Evolutionary conservation across 331 rosid species (phyloP).

Genomic region (Prunus yedoensis): DNA sequence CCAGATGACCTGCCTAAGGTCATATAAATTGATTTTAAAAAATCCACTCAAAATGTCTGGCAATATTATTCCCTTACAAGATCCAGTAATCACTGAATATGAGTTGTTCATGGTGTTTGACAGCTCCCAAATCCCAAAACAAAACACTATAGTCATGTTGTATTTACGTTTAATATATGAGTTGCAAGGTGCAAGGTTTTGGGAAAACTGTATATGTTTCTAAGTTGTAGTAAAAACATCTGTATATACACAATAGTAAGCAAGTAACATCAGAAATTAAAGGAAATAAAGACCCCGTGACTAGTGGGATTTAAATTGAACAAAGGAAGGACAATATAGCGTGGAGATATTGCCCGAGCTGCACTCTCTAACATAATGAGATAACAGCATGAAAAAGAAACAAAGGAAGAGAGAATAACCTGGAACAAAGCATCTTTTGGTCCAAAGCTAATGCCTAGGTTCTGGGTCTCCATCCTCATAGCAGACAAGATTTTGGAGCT

Average conservation of each 20-base stretch:
- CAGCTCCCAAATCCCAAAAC: background rate
- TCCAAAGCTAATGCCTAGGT: conserved; percentile 36
- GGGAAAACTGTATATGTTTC: background rate
- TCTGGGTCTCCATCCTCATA: conserved; percentile 30
- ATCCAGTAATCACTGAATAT: background rate
- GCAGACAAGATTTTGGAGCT: conserved; percentile 27
- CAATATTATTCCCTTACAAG: background rate
- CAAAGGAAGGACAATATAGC: background rate
- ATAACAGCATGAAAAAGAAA: background rate
- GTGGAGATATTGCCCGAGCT: background rate
- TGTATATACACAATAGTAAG: conserved; percentile 6
- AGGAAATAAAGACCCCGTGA: background rate
- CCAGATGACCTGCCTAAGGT: too few relatives aligned
- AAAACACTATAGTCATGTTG: background rate
- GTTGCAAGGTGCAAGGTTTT: background rate
- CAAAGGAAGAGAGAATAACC: conserved; percentile 21
- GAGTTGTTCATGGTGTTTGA: background rate
- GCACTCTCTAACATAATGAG: background rate
- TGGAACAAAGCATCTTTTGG: conserved; percentile 41
- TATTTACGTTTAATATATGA: background rate
- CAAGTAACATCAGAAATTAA: background rate
- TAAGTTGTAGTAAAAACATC: background rate
- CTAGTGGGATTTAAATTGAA: background rate
- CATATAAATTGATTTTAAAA: too few relatives aligned
- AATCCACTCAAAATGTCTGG: too few relatives aligned